These are phyloP conservation scores for Pleurotus sapidus DNA, from an alignment of 768 basidiomycete genomes.

Conservation along the genomic window DNA sequence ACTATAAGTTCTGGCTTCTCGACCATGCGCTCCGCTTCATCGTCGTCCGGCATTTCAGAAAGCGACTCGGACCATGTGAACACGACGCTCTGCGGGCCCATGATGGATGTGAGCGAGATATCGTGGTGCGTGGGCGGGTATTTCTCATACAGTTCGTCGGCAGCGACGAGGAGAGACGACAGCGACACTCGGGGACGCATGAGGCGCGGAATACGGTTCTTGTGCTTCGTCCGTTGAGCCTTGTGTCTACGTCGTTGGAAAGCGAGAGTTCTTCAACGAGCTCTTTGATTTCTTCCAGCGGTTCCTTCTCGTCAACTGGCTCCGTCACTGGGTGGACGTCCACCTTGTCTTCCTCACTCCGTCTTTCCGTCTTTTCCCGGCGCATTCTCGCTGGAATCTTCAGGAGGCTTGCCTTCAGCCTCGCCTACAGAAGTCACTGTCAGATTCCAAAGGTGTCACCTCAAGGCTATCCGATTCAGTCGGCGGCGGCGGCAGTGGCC, in stretches of 20 bases:
- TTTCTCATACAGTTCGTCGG: constrained; percentile 55
- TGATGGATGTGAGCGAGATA: constrained; percentile 52
- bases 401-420: too few relatives aligned
- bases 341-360: too few relatives aligned
- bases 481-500: not conserved
- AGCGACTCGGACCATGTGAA: constrained; percentile 66
- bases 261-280: not conserved
- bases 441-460: too few relatives aligned
- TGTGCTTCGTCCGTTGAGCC: not conserved
- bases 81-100: constrained; percentile 78
- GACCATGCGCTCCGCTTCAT: constrained; percentile 62
- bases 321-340: too few relatives aligned
- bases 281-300: too few relatives aligned
- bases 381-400: too few relatives aligned
- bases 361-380: too few relatives aligned
- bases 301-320: too few relatives aligned
- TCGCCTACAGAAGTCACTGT: too few relatives aligned
- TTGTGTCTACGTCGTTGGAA: not conserved
- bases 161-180: constrained; percentile 46
- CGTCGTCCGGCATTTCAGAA: constrained; percentile 42
- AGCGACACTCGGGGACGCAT: constrained; percentile 33
- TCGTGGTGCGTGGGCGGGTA: constrained; percentile 62
- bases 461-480: too few relatives aligned
- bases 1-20: constrained; percentile 53
- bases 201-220: too few relatives aligned